Evolutionary conservation across 305 asterid genomes (phyloP).

Genomic region (Ruellia speciosa): DNA sequence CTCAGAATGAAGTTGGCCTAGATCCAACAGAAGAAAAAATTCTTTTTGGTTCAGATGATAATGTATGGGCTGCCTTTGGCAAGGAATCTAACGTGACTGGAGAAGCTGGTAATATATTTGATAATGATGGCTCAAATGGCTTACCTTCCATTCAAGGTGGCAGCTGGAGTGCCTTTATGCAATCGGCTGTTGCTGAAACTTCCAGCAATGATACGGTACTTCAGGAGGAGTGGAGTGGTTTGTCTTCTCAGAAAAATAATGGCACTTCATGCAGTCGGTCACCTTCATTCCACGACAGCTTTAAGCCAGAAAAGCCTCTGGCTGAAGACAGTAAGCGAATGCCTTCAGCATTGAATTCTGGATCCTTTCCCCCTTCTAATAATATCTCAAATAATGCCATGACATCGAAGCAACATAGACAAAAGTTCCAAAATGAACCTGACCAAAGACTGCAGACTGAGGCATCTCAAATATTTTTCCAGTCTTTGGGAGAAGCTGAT

Average conservation of each 20-base stretch:
- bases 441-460: constrained; percentile 32
- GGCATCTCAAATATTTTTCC: constrained; percentile 37
- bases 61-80: constrained; percentile 67
- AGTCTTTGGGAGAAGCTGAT: constrained; percentile 33
- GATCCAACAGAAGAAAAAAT: constrained; percentile 79
- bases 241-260: constrained; percentile 31
- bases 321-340: constrained; percentile 26
- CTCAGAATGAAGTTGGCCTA: constrained; percentile 46
- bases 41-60: constrained; percentile 76
- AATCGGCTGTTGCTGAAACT: constrained; percentile 83
- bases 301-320: constrained; percentile 28
- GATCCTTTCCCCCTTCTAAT: constrained; percentile 28
- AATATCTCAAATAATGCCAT: constrained; percentile 25
- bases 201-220: constrained; percentile 43
- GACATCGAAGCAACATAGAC: constrained; percentile 38
- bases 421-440: constrained; percentile 37
- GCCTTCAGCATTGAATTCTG: constrained; percentile 34
- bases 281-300: constrained; percentile 27
- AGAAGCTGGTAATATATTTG: constrained; percentile 39
- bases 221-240: constrained; percentile 59
- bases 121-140: constrained; percentile 42
- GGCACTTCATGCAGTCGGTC: constrained; percentile 34
- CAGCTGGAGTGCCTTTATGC: constrained; percentile 93
- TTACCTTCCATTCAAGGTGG: constrained; percentile 63
- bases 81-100: constrained; percentile 32